Evolutionary conservation across 768 basidiomycete genomes (phyloP).

Genomic region (Calocybe gangraenosa): DNA sequence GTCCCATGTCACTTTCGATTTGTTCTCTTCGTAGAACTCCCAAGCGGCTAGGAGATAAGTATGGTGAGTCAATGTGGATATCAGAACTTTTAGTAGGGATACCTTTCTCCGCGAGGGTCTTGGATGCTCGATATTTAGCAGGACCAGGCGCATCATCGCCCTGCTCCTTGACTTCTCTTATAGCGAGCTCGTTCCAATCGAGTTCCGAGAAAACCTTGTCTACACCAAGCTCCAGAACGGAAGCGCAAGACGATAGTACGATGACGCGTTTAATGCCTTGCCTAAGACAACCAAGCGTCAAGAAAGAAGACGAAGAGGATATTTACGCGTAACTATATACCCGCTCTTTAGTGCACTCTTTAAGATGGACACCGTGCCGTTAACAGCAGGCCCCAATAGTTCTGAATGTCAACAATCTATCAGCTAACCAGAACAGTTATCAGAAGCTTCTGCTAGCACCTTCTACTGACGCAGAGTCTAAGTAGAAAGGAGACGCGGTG

Average conservation of each 20-base stretch:
- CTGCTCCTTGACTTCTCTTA: conserved; percentile 43
- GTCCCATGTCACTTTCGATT: conserved; percentile 44
- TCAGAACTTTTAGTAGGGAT: no score
- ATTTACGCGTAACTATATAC: conserved; percentile 22
- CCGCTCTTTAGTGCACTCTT: conserved; percentile 51
- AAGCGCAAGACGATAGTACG: conserved; percentile 54
- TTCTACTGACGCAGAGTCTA: conserved; percentile 34
- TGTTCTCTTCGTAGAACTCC: conserved; percentile 34
- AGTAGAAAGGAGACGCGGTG: conserved; percentile 55
- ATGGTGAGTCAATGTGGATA: no score
- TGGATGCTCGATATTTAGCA: conserved; percentile 52
- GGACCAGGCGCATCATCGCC: conserved; percentile 37
- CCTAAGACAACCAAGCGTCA: background rate
- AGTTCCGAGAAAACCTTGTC: conserved; percentile 36
- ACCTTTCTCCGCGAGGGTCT: conserved; percentile 58
- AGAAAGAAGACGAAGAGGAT: background rate
- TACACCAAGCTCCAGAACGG: conserved; percentile 29
- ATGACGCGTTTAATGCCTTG: conserved; percentile 52
- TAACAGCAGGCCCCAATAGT: conserved; percentile 65
- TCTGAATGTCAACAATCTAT: no score
- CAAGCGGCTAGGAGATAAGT: conserved; percentile 34
- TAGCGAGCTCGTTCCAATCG: conserved; percentile 56
- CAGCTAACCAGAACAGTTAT: background rate
- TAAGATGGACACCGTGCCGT: conserved; percentile 64
- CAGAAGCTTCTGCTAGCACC: no score